Base-by-base conservation (phyloP, 352 stramenopile genomes). In the Globisporangium mamillatum region DNA sequence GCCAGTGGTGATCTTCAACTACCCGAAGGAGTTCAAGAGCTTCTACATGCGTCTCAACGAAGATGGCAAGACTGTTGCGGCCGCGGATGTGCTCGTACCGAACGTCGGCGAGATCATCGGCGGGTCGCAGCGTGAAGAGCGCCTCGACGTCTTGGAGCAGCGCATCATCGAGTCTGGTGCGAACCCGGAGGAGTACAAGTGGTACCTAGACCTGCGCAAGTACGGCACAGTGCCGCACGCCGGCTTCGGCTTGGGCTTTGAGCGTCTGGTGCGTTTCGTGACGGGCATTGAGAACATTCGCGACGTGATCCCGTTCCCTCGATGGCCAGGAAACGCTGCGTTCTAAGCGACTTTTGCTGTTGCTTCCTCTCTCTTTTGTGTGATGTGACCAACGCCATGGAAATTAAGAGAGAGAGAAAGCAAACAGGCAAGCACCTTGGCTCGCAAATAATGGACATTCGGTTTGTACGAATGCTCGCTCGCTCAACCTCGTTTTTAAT, bases 31-130 rank as follows among this genome's bases (percentile, higher is more conserved):
- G 56, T 99, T 99, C 75, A 99, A 99, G 88, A 97, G 97, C 53
- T 99, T 99, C 74, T 99, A 99, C 88, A 99, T 99, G 98, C 89
- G 97, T 58, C 82, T 98, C 68, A 99, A 99, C 78, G 95, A 98
- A 57, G 94, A 98, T 71, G 91, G 89, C 60, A 93, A 99, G 80
- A 99, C 97, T 3, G 98, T 99, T 22, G 97, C 97, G 63, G 97
- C 97, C 14, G 98, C 98, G 70, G 98, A 99, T 75, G 82, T 99
- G 62, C 82, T 99, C 22, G 97, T 99, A 65, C 98, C 98, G 16
- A 91, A 97, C 60, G 93, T 99, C 34, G 86, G 91, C 32, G 98
- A 99, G 79, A 92, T 99, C 56, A 97, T 99, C 48, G 98, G 97
- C 64, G 98, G 98, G 73, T 99, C 92, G 73, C 93, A 98, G 82